Conservation (phyloP, 495 filamentous ascomycete species). For the Tuber calosporum region DNA sequence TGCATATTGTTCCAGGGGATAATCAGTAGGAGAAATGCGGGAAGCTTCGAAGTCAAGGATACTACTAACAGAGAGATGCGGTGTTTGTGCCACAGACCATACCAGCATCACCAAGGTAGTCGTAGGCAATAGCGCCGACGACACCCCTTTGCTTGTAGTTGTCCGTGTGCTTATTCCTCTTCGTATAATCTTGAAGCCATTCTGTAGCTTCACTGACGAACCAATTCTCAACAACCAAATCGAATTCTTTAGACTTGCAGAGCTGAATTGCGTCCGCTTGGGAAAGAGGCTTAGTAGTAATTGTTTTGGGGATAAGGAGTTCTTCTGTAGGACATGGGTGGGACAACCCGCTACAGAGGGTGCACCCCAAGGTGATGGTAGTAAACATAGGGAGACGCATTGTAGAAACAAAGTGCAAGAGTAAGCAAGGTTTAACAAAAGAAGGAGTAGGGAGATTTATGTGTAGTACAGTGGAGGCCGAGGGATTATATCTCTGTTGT, state of each 20-base stretch:
- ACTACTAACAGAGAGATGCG: conserved; percentile 19
- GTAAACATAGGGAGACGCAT: background rate
- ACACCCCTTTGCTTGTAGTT: conserved; percentile 25
- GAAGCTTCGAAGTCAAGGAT: background rate
- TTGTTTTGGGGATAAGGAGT: background rate
- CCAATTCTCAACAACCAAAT: conserved; percentile 27
- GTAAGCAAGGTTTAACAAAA: background rate
- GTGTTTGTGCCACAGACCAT: conserved; percentile 29
- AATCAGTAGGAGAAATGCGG: background rate
- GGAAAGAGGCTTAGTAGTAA: background rate
- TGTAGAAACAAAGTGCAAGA: background rate
- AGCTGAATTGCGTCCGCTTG: conserved; percentile 18
- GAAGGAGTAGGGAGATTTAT: background rate
- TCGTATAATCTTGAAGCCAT: conserved; percentile 29
- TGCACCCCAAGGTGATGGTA: background rate
- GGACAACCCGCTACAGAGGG: background rate
- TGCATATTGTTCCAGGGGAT: background rate
- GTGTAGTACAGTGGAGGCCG: background rate
- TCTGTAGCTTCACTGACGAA: conserved; percentile 21
- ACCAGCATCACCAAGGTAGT: conserved; percentile 28
- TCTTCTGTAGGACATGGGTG: background rate
- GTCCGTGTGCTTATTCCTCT: background rate
- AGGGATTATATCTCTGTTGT: background rate
- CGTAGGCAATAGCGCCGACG: conserved; percentile 31
- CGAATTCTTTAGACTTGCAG: conserved; percentile 33